These are phyloP conservation scores for bread wheat (Triticum aestivum) DNA, from an alignment of 176 grass and related monocot species.

Conservation along the genomic window DNA sequence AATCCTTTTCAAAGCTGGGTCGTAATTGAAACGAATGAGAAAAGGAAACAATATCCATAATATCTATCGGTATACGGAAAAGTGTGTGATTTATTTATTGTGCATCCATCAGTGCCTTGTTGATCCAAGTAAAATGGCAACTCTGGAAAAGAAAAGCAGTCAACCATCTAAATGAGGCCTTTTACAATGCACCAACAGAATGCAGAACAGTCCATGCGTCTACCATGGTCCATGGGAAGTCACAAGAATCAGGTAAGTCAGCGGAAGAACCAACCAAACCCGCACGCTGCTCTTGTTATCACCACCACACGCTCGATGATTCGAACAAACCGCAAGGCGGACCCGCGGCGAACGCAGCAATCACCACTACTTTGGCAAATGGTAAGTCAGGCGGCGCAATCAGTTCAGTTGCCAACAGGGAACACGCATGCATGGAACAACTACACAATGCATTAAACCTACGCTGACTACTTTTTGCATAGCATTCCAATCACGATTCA, in stretches of 20 bases:
- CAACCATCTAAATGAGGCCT: not conserved
- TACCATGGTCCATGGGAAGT: not conserved
- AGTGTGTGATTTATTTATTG: not conserved
- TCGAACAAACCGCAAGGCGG: not conserved
- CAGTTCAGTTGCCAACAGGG: not conserved
- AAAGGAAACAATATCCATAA: not conserved
- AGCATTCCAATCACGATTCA: not conserved
- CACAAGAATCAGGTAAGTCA: not conserved
- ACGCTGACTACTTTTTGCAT: not conserved
- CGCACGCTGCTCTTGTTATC: not conserved
- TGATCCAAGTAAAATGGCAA: not conserved
- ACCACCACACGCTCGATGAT: not conserved
- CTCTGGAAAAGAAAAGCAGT: not conserved
- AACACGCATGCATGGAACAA: not conserved
- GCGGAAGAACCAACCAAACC: not conserved
- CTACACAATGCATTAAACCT: not conserved
- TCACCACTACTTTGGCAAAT: not conserved
- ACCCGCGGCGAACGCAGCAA: not conserved
- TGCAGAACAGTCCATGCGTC: not conserved
- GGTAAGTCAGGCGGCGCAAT: not conserved
- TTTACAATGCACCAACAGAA: not conserved
- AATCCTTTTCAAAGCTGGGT: slow-evolving; percentile 1
- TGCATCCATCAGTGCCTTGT: not conserved
- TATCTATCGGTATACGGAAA: not conserved
- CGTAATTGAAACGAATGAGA: not conserved